Base-by-base conservation (phyloP, 495 filamentous ascomycete genomes). In the Cryomyces minteri region DNA sequence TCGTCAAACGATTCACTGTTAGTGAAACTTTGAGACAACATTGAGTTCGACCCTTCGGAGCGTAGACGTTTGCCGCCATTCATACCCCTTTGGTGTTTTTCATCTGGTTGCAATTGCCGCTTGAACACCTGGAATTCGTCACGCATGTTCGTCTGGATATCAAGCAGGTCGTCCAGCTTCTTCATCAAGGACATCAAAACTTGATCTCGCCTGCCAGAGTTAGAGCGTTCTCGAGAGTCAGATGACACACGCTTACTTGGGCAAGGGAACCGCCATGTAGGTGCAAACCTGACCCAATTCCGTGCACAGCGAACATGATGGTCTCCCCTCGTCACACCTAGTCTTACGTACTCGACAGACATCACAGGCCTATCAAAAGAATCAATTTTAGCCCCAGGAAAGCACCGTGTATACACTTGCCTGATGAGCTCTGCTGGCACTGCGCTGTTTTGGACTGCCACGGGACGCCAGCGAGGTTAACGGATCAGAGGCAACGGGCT, bases 221-320 rank as follows among this genome's bases (percentile, higher is more conserved):
- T n/a, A n/a, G n/a, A n/a, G n/a, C n/a, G n/a, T n/a, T n/a, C n/a
- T n/a, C n/a, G n/a, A n/a, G n/a, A n/a, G n/a, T n/a, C n/a, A n/a
- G n/a, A n/a, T n/a, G n/a, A n/a, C n/a, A n/a, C n/a, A n/a, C n/a
- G n/a, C n/a, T n/a, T n/a, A n/a, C n/a, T n/a, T n/a, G n/a, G n/a
- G n/a, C n/a, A n/a, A n/a, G n/a, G 74, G 73, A 5, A 76, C 72
- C 43, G 79, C 76, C 30, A 74, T 70, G 54, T 81, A 82, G 52
- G 70, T 67, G 61, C 78, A 82, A 14, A 71, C 65, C 5, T 72
- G 59, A 39, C 65, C 66, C 51, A 77, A 57, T 69, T 77, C 43
- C 65, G 64, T 56, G 49, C 64, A 67, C 43, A 62, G 63, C 11
- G 56, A 55, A 46, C 64, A 67, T 4, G 18, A 25, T 25, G 64